Percentiles rank a stretch among this genome's conserved stretches.
phyloP scores from a whole-genome alignment of 768 basidiomycete species.

The Sistotremastrum niveocremeum region DNA sequence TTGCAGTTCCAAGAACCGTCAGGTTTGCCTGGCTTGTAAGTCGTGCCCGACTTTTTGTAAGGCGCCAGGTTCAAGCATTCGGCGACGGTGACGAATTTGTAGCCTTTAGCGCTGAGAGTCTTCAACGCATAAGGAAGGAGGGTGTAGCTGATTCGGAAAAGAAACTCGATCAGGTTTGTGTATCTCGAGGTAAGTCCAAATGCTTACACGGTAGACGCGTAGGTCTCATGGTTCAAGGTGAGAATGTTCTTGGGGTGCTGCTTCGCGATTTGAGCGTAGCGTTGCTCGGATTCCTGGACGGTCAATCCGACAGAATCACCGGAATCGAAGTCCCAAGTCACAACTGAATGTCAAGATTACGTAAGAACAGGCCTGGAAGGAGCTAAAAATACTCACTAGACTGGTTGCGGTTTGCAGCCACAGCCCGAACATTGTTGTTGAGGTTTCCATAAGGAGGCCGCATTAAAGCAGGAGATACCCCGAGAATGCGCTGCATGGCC shows the following conservation, averaged over 20 bases:
- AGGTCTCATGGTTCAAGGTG: slow-evolving; percentile 14
- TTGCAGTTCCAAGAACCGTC: too few species aligned
- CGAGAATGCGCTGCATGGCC: slow-evolving; percentile 27
- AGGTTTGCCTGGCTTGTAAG: too few species aligned
- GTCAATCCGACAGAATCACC: slow-evolving; percentile 8
- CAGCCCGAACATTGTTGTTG: slow-evolving; percentile 23
- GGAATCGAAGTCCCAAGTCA: slow-evolving; percentile 12
- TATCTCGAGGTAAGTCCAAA: neutral
- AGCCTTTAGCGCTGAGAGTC: slow-evolving; percentile 9
- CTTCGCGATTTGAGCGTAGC: slow-evolving; percentile 7
- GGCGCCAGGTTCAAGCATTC: slow-evolving; percentile 12
- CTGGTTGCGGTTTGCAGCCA: slow-evolving; percentile 14
- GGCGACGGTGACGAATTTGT: slow-evolving; percentile 14
- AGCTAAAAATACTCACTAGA: slow-evolving; percentile 1
- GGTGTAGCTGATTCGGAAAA: slow-evolving; percentile 1
- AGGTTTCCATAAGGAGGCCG: slow-evolving; percentile 33
- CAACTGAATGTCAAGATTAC: slow-evolving; percentile 3
- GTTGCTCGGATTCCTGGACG: slow-evolving; percentile 1
- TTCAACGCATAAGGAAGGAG: slow-evolving; percentile 13
- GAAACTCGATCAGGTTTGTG: neutral
- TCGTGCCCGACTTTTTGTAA: neutral
- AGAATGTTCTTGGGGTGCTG: slow-evolving; percentile 9
- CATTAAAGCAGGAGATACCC: slow-evolving; percentile 33
- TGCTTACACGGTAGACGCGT: slow-evolving; percentile 8
- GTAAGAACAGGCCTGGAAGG: neutral